These are phyloP conservation scores for Artomyces pyxidatus DNA, from an alignment of 768 basidiomycete genomes.

Conservation along the genomic window DNA sequence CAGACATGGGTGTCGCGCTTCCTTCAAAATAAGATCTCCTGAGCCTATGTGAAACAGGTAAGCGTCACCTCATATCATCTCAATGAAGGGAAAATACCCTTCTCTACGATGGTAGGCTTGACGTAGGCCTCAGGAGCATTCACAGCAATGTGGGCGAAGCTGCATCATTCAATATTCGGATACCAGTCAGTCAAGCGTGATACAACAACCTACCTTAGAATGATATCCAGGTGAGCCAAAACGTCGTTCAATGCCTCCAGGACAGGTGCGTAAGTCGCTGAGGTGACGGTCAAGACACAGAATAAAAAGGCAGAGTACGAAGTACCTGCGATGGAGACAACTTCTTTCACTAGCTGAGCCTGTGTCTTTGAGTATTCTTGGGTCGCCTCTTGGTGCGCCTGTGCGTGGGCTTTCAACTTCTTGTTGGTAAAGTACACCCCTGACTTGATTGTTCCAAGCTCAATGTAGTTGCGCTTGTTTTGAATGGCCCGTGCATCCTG, in stretches of 20 bases:
- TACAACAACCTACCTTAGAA: slow-evolving; percentile 54
- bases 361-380: slow-evolving; percentile 71
- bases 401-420: slow-evolving; percentile 60
- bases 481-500: slow-evolving; percentile 76
- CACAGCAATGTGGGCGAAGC: slow-evolving; percentile 87
- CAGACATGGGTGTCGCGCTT: slow-evolving; percentile 92
- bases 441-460: slow-evolving; percentile 76
- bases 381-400: slow-evolving; percentile 60
- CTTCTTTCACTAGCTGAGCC: slow-evolving; percentile 78
- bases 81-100: slow-evolving; percentile 37
- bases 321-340: slow-evolving; percentile 87
- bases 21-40: slow-evolving; percentile 71
- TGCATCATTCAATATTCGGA: slow-evolving; percentile 21
- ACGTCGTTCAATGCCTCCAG: slow-evolving; percentile 77
- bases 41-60: slow-evolving; percentile 40
- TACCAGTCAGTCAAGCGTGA: neutral
- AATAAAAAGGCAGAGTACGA: neutral
- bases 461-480: slow-evolving; percentile 62
- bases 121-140: slow-evolving; percentile 85
- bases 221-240: slow-evolving; percentile 87
- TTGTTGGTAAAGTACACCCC: slow-evolving; percentile 88
- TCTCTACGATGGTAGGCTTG: slow-evolving; percentile 73
- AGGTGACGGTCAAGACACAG: neutral
- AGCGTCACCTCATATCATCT: neutral
- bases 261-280: slow-evolving; percentile 88